Conservation (phyloP, 164 flowering plant species). For the Umbilicus rupestris region DNA sequence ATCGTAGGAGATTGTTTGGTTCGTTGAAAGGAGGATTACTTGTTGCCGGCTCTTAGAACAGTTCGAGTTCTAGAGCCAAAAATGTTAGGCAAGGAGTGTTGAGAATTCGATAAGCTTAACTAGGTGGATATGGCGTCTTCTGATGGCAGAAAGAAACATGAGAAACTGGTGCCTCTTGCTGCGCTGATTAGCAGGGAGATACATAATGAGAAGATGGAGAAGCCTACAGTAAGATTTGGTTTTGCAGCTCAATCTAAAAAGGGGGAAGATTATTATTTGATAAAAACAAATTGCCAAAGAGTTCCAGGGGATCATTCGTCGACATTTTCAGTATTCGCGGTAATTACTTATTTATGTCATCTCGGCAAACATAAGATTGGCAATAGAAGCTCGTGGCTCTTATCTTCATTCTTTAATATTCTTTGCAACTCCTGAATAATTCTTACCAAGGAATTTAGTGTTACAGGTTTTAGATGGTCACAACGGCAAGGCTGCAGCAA, state of each 20-base stretch:
- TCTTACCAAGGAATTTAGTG: background rate
- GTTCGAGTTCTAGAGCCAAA: background rate
- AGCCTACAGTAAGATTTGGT: constrained; percentile 52
- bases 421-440: background rate
- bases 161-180: constrained; percentile 67
- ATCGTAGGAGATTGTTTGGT: background rate
- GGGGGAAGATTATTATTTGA: constrained; percentile 61
- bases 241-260: constrained; percentile 54
- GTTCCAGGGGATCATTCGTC: constrained; percentile 54
- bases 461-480: constrained; percentile 88
- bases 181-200: constrained; percentile 56
- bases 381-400: no score
- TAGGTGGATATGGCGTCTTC: constrained; percentile 35
- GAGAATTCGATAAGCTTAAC: background rate
- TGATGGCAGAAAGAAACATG: constrained; percentile 33
- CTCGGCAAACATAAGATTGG: background rate
- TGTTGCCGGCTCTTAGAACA: background rate
- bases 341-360: constrained; percentile 18
- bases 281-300: constrained; percentile 54
- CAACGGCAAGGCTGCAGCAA: constrained; percentile 85
- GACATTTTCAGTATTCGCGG: constrained; percentile 58
- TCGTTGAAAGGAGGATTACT: background rate
- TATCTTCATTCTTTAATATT: no score
- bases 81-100: background rate
- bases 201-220: constrained; percentile 63